Percentiles rank a stretch among this genome's conserved stretches.
Evolutionary conservation across 176 grass and related monocot species (phyloP).

Genomic region (Rhynchospora breviuscula): DNA sequence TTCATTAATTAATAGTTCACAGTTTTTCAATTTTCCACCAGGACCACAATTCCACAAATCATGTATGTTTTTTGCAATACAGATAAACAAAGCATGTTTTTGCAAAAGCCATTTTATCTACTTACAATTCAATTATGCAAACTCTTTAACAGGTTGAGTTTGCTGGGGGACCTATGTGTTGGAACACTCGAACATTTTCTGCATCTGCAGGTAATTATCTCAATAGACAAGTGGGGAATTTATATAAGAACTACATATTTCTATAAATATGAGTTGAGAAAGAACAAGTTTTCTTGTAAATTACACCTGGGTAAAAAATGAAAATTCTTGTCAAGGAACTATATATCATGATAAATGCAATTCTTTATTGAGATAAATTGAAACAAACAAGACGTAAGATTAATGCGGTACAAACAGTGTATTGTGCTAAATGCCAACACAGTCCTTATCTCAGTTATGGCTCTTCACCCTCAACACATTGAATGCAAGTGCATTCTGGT

Average conservation of each 20-base stretch:
- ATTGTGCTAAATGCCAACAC: background rate
- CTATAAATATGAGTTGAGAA: background rate
- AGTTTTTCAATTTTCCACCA: background rate
- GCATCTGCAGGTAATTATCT: slow-evolving; percentile 65
- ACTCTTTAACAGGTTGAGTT: slow-evolving; percentile 65
- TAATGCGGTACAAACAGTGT: background rate
- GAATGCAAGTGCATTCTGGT: background rate
- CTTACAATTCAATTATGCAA: slow-evolving; percentile 9
- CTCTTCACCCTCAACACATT: no score
- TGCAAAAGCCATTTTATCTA: background rate
- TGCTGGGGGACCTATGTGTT: slow-evolving; percentile 93
- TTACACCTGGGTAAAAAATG: background rate
- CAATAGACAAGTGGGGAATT: slow-evolving; percentile 7
- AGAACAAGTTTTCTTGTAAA: background rate
- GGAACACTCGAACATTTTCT: slow-evolving; percentile 77
- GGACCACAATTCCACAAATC: background rate
- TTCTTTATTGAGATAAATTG: background rate
- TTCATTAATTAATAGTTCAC: slow-evolving; percentile 15
- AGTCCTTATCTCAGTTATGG: background rate
- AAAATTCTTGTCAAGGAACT: background rate
- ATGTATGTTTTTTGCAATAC: background rate
- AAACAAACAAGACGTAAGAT: background rate
- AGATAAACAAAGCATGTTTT: background rate
- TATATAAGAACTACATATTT: background rate
- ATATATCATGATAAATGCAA: background rate